These are phyloP conservation scores for Cutaneotrichosporon sp. DNA, from an alignment of 1,284 basidiomycete genomes.

Conservation along the genomic window DNA sequence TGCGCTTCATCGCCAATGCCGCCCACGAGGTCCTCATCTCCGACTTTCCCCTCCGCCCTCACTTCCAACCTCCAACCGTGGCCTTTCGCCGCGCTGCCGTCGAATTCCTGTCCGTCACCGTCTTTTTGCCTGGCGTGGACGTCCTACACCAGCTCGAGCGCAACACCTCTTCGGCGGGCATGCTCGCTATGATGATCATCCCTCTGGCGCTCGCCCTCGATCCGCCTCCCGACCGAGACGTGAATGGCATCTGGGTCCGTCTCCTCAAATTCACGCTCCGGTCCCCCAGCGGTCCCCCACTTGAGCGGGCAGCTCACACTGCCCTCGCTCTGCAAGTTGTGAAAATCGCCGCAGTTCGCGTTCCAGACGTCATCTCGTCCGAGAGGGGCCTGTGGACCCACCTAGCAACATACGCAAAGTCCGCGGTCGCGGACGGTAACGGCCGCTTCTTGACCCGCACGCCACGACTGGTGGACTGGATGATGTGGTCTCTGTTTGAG, in stretches of 20 bases:
- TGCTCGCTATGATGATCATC: conserved; percentile 60
- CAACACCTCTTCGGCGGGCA: conserved; percentile 60
- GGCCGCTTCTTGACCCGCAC: conserved; percentile 26
- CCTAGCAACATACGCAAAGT: conserved; percentile 20
- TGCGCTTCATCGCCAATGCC: conserved; percentile 59
- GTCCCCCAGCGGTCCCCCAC: conserved; percentile 54
- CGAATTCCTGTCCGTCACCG: conserved; percentile 58
- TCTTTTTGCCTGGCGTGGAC: conserved; percentile 62
- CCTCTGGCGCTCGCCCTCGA: conserved; percentile 64
- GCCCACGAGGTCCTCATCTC: conserved; percentile 53
- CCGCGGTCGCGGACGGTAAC: conserved; percentile 29
- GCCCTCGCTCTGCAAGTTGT: conserved; percentile 65
- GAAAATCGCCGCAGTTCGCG: conserved; percentile 67
- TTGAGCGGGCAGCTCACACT: conserved; percentile 25
- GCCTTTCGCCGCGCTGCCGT: conserved; percentile 60
- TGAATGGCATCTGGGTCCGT: conserved; percentile 62
- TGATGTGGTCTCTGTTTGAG: conserved; percentile 71
- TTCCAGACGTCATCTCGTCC: conserved; percentile 41
- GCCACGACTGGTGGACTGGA: conserved; percentile 61
- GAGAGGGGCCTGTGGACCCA: conserved; percentile 44
- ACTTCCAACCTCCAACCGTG: conserved; percentile 42
- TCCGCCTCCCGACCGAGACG: conserved; percentile 57
- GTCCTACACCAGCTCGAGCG: conserved; percentile 63
- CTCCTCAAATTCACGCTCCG: conserved; percentile 59
- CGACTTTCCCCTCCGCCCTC: too few species aligned